Evolutionary conservation across 2,329 filamentous ascomycete genomes (phyloP).

Genomic region (Zymoseptoria brevis): DNA sequence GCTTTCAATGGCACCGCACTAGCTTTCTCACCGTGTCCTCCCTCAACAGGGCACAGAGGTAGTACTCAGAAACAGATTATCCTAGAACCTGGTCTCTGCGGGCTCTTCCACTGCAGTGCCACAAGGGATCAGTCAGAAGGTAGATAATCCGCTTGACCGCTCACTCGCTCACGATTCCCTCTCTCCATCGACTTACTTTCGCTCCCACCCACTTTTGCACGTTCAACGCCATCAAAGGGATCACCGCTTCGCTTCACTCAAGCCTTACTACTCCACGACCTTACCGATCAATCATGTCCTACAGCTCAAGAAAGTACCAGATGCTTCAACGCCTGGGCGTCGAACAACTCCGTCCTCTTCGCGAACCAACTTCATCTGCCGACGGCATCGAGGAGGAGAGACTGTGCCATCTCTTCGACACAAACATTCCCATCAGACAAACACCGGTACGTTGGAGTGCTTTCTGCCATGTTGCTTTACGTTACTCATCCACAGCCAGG

Average conservation of each 20-base stretch:
- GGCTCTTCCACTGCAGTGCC: neutral
- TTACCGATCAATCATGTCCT: conserved; percentile 17
- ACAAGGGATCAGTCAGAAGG: neutral
- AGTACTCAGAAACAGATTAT: conserved; percentile 3
- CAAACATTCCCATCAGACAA: conserved; percentile 2
- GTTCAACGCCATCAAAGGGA: neutral
- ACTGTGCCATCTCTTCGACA: conserved; percentile 3
- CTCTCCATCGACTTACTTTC: neutral
- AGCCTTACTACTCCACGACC: neutral
- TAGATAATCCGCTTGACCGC: neutral
- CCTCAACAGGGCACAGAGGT: conserved; percentile 13
- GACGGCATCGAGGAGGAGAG: neutral
- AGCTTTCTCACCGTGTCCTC: conserved; percentile 7
- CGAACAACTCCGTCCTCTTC: conserved; percentile 22
- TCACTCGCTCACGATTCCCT: neutral
- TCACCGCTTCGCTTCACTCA: neutral
- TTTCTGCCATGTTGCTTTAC: neutral
- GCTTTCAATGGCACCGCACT: conserved; percentile 6
- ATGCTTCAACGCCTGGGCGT: conserved; percentile 21
- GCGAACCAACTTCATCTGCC: conserved; percentile 1
- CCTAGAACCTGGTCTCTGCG: conserved; percentile 8
- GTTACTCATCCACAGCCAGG: conserved; percentile 15
- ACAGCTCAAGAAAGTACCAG: conserved; percentile 20
- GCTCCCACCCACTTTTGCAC: neutral
- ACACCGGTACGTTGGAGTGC: conserved; percentile 11